Base-by-base conservation (phyloP, 2,329 filamentous ascomycete species). In the Dothideomycetes sp. region DNA sequence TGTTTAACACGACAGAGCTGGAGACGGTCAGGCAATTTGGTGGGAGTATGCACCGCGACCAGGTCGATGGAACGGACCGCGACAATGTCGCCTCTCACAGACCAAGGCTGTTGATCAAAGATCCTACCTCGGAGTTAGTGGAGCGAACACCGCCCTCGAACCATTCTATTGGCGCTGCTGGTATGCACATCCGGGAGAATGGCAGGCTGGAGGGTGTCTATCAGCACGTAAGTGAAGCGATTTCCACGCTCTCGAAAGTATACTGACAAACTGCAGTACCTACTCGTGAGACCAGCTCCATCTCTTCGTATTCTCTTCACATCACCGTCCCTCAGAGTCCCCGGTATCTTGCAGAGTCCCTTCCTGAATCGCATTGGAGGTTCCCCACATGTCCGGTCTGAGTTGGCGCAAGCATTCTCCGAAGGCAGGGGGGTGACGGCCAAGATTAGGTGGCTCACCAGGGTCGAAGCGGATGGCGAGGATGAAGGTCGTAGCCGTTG, bases 1-100 rank as follows among this genome's bases (percentile, higher is more conserved):
- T 84, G 70, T 74, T 87, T 54, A 84, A 80, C 42, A 66, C 74
- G 9, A 59, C 69, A 1, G 83, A 87, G 55, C 61, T 86, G 4
- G 74, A 77, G 32, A 78, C 72, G 0, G 75, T 83, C 1, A 70
- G 77, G 2, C 71, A 69, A 41, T 69, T 65, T 41, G 82, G 81
- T 10, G 81, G 82, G 1, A 67, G 69, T 28, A 76, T 82, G 68
- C 78, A 83, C 50, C 62, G 63, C 17, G 70, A 73, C 39, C 64
- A 68, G 32, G 45, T 64, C 5, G 64, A 71, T 18, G 68, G 74
- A 5, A 66, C 67, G 11, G 65, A 69, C 29, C 60, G 64, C 20
- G 59, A 55, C n/a, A 53, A 51, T 33, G 33, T 55, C 31, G 50
- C 48, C 4, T 44, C 51, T 24, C 52, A 64, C 31, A 58, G 64